Base-by-base conservation (phyloP, 2,329 filamentous ascomycete genomes). In the Aspergillus tubingensis region DNA sequence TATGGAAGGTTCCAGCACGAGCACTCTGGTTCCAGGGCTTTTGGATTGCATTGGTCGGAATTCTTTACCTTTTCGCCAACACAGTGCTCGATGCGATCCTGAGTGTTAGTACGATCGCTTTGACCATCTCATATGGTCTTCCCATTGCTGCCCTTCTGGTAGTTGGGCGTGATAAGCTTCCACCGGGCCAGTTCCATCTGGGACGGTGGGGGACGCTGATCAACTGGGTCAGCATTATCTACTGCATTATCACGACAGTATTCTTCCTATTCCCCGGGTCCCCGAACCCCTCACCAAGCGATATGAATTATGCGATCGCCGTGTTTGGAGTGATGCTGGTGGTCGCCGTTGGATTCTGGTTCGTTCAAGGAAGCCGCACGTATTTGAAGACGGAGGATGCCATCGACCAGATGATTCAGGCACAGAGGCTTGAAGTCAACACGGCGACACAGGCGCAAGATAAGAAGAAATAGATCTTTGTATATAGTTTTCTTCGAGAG, bases 221-320 rank as follows among this genome's bases (percentile, higher is more conserved):
- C 57, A 83, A 84, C 68, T 81, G 77, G 75, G 64, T 84, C 32
- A 82, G 81, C 2, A 68, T 85, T n/a, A 66, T 83, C 5, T 85
- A 85, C 70, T 85, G 82, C 67, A 69, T 66, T 50, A 67, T 85
- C 44, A 84, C 82, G 3, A 83, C 82, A 0, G 74, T 85, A 15
- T 84, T 85, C 68, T 85, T 85, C 76, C 82, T 85, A 70, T 85
- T 85, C 63, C 83, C 83, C 0, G 69, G 70, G 0, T 63, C 62
- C 0, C 83, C 82, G 0, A 77, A 78, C 54, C 82, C 83, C 0
- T 62, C 75, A 0, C 68, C 75, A 0, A 72, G 73, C 15, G 81
- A 85, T 62, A 85, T 85, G 83, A 85, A 85, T 67, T 85, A 80
- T 67, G 83, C 83, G 6, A 84, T 85, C 64, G 83, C 80, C 1